Base-by-base conservation (phyloP, 306 rosid genomes). In the Acacia confusa region DNA sequence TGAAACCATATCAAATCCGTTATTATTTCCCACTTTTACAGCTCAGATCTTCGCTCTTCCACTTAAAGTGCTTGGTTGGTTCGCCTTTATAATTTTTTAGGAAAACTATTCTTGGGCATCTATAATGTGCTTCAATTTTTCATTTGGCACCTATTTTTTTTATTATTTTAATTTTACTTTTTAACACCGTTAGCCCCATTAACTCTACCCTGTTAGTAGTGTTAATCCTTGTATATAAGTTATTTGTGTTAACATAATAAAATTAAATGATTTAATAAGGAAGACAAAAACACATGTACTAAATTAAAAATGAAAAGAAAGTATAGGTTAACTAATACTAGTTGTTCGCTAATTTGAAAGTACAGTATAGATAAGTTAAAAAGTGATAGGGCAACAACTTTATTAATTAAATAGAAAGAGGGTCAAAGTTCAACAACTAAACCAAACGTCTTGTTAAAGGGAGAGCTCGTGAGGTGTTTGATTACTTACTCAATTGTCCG, bases 401-500 rank as follows among this genome's bases (percentile, higher is more conserved):
- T 50, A 53, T 53, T 53, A 7, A 53, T 38, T n/a, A 40, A n/a
- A 79, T 43, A 47, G 63, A 32, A 47, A 47, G 34, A 20, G 45
- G 80, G 88, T 85, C 83, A 83, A 83, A 38, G 81, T 84, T 83
- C 82, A 88, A 74, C 69, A 45, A 45, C 16, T 38, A 84, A 76
- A 36, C 79, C 40, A 20, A 55, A 55, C 14, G 27, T 7, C 63
- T 55, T 55, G 11, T 22, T 55, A 19, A 20, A 7, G 2, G n/a
- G 28, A 64, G 48, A 77, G 32, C 79, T 76, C 82, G 87, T 80
- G 84, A 65, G 87, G 43, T 71, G 64, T 78, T 20, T 82, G 83
- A 87, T 87, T 82, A 75, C 44, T 74, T 47, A 82, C 85, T 85
- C 87, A 73, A 85, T 83, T 55, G 79, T 81, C 78, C 70, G 61